A percentile compares a stretch with the other conserved stretches of the same genome.
phyloP scores from a whole-genome alignment of 352 stramenopile genomes.

The Lagenidium sp. region DNA sequence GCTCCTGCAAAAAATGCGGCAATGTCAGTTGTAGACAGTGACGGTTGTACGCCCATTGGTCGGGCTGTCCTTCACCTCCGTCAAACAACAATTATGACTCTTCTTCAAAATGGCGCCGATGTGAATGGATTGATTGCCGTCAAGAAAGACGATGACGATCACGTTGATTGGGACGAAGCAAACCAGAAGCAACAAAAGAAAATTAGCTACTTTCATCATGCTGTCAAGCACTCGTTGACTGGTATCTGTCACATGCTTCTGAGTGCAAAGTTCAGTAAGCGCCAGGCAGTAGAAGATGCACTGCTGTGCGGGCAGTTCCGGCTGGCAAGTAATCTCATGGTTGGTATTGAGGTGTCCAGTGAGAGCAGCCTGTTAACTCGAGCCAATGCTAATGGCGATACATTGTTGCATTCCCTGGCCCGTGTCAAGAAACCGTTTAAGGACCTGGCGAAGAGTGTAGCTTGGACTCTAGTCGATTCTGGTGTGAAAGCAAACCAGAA shows the following conservation, averaged over 20 bases:
- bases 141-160: neutral
- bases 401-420: conserved; percentile 50
- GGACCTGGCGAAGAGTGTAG: conserved; percentile 39
- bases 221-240: conserved; percentile 53
- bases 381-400: conserved; percentile 34
- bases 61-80: conserved; percentile 46
- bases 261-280: conserved; percentile 56
- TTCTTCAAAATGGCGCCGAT: conserved; percentile 51
- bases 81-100: conserved; percentile 66
- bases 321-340: conserved; percentile 57
- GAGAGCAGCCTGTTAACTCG: conserved; percentile 24
- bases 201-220: conserved; percentile 80
- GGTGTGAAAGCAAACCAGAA: conserved; percentile 18
- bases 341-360: conserved; percentile 38
- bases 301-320: conserved; percentile 63
- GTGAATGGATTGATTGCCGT: conserved; percentile 41
- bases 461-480: conserved; percentile 57
- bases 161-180: too few relatives aligned
- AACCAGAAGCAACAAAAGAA: too few relatives aligned
- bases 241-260: conserved; percentile 76
- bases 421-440: conserved; percentile 48
- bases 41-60: conserved; percentile 46
- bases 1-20: conserved; percentile 17
- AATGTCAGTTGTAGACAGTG: conserved; percentile 32
- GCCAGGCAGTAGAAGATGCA: conserved; percentile 68